These are phyloP conservation scores for Hypoxylon intermedium DNA, from an alignment of 495 filamentous ascomycete genomes.

Conservation along the genomic window DNA sequence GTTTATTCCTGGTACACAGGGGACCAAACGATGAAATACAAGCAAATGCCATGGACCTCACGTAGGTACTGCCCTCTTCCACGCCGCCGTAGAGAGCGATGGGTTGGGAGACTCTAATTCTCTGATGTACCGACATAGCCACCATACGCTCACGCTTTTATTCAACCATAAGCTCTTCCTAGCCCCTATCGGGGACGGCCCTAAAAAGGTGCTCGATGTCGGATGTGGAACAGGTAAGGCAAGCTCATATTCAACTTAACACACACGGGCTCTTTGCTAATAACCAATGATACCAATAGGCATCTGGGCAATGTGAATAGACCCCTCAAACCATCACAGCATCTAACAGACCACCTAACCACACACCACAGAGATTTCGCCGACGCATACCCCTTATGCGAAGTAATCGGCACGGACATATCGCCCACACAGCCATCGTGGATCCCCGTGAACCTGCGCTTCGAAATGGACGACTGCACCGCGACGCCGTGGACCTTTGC, in stretches of 20 bases:
- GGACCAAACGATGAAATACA: slow-evolving; percentile 48
- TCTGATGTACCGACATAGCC: slow-evolving; percentile 25
- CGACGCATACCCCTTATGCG: slow-evolving; percentile 59
- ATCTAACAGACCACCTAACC: not conserved
- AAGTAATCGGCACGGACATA: slow-evolving; percentile 71
- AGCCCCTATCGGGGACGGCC: slow-evolving; percentile 63
- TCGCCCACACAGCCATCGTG: slow-evolving; percentile 62
- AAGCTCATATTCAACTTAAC: not conserved
- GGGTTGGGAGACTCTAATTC: not conserved
- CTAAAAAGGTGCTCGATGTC: slow-evolving; percentile 68
- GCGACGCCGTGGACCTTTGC: slow-evolving; percentile 54
- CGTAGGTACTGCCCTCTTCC: slow-evolving; percentile 23
- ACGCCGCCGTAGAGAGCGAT: not conserved
- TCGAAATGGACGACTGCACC: slow-evolving; percentile 59
- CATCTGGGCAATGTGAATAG: slow-evolving; percentile 52
- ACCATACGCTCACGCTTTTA: slow-evolving; percentile 47
- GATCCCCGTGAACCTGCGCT: slow-evolving; percentile 59
- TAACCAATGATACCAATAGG: slow-evolving; percentile 19
- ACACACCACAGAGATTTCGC: slow-evolving; percentile 41
- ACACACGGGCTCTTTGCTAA: not conserved
- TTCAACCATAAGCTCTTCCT: slow-evolving; percentile 63
- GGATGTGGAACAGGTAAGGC: slow-evolving; percentile 64
- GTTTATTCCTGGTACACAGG: slow-evolving; percentile 26
- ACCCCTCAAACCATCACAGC: not conserved
- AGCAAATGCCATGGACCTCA: slow-evolving; percentile 47